phyloP scores from a whole-genome alignment of 73 alveolate species.

The Symbiodinium pilosum region DNA sequence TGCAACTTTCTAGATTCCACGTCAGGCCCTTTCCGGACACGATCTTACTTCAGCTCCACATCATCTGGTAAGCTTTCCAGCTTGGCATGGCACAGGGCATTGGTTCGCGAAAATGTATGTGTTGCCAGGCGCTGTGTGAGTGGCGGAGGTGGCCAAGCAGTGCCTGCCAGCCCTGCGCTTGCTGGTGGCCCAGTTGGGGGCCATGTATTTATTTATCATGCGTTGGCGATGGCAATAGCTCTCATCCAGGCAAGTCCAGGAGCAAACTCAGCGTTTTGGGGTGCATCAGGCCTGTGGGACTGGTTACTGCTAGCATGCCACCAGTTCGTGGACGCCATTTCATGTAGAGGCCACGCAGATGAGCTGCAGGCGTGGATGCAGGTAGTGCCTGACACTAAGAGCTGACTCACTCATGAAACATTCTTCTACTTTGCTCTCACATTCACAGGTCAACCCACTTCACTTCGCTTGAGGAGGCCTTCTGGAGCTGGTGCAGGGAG shows the following conservation, averaged over 20 bases:
- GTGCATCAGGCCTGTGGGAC: too few species aligned
- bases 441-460: conserved; percentile 29
- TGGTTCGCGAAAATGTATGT: neutral
- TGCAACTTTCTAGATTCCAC: too few species aligned
- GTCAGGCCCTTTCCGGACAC: conserved; percentile 84
- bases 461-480: conserved; percentile 51
- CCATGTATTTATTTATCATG: too few species aligned
- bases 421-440: neutral
- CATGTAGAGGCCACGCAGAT: too few species aligned
- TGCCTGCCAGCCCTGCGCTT: neutral
- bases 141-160: neutral
- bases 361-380: conserved; percentile 79
- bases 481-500: conserved; percentile 73
- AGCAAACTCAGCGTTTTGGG: too few species aligned
- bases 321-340: too few species aligned
- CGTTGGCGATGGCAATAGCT: too few species aligned
- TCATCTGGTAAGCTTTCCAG: conserved; percentile 6
- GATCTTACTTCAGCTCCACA: conserved; percentile 54
- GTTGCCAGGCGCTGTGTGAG: neutral
- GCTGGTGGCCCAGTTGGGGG: too few species aligned
- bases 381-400: conserved; percentile 22
- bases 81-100: too few species aligned
- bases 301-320: too few species aligned
- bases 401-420: too few species aligned
- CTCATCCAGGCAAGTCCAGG: too few species aligned